These are phyloP conservation scores for Rhododendron griersonianum DNA, from an alignment of 148 eudicot species.

Conservation along the genomic window DNA sequence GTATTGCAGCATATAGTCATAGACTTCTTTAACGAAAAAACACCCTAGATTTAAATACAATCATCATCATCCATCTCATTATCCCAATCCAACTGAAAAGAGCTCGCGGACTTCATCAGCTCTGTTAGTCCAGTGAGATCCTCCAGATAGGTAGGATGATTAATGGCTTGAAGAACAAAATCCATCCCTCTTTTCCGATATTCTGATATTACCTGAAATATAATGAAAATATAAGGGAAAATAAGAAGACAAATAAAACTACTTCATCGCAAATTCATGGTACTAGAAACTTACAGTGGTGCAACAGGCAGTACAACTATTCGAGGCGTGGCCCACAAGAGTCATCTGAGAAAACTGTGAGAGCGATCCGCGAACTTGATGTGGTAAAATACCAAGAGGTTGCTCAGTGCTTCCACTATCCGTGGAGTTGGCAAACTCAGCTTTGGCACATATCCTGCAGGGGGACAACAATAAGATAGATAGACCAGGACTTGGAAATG, in stretches of 20 bases:
- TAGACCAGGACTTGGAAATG: neutral
- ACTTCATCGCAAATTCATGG: neutral
- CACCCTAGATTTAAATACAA: conserved; percentile 47
- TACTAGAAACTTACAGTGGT: conserved; percentile 45
- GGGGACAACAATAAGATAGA: neutral
- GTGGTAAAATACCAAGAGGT: conserved; percentile 90
- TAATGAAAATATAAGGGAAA: neutral
- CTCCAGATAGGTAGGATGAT: conserved; percentile 90
- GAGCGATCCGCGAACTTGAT: conserved; percentile 86
- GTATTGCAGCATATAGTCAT: neutral
- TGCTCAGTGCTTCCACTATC: conserved; percentile 46
- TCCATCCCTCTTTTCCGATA: conserved; percentile 61
- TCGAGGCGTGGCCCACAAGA: conserved; percentile 84
- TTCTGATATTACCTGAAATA: conserved; percentile 72
- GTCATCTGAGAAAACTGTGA: conserved; percentile 94
- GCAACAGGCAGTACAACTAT: conserved; percentile 89
- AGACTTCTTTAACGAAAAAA: neutral
- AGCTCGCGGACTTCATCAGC: conserved; percentile 62
- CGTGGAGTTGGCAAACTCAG: conserved; percentile 60
- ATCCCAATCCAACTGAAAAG: conserved; percentile 71
- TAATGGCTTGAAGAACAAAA: conserved; percentile 78
- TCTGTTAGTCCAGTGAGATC: conserved; percentile 91
- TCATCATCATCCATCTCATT: conserved; percentile 45
- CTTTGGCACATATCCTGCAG: conserved; percentile 71
- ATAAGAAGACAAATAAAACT: neutral